These are phyloP conservation scores for Fusarium sp. DNA, from an alignment of 2,329 filamentous ascomycete genomes.

Conservation along the genomic window DNA sequence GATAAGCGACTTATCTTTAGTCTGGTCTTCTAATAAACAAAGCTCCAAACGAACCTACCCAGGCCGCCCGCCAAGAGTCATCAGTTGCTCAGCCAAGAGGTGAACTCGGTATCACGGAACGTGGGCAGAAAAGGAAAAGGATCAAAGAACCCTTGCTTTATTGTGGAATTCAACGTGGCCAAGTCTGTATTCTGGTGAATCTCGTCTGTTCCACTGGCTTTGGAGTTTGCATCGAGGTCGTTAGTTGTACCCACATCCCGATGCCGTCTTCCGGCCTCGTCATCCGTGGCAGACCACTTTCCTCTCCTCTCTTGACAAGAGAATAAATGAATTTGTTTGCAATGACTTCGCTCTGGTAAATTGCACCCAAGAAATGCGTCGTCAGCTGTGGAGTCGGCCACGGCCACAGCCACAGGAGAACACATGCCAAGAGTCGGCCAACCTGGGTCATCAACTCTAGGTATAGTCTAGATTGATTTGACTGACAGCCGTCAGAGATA, in stretches of 20 bases:
- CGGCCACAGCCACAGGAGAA: conserved; percentile 9
- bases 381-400: conserved; percentile 37
- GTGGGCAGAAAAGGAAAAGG: conserved; percentile 3
- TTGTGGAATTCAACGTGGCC: conserved; percentile 26
- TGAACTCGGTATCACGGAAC: conserved; percentile 30
- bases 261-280: conserved; percentile 39
- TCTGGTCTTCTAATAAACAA: conserved; percentile 3
- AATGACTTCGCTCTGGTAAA: conserved; percentile 20
- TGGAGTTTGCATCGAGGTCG: background rate
- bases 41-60: background rate
- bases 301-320: background rate
- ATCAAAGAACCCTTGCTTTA: conserved; percentile 8
- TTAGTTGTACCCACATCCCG: conserved; percentile 36
- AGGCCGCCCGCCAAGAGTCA: conserved; percentile 27
- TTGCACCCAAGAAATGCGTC: conserved; percentile 34
- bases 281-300: conserved; percentile 20
- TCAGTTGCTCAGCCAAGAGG: conserved; percentile 34
- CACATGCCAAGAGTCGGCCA: conserved; percentile 18
- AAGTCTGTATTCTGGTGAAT: conserved; percentile 16
- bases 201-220: conserved; percentile 11
- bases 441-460: background rate
- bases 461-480: background rate
- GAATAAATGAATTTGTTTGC: background rate
- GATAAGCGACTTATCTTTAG: conserved; percentile 24
- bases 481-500: conserved; percentile 1